These are phyloP conservation scores for Ceratocystiopsis minuta DNA, from an alignment of 2,329 filamentous ascomycete genomes.

Conservation along the genomic window DNA sequence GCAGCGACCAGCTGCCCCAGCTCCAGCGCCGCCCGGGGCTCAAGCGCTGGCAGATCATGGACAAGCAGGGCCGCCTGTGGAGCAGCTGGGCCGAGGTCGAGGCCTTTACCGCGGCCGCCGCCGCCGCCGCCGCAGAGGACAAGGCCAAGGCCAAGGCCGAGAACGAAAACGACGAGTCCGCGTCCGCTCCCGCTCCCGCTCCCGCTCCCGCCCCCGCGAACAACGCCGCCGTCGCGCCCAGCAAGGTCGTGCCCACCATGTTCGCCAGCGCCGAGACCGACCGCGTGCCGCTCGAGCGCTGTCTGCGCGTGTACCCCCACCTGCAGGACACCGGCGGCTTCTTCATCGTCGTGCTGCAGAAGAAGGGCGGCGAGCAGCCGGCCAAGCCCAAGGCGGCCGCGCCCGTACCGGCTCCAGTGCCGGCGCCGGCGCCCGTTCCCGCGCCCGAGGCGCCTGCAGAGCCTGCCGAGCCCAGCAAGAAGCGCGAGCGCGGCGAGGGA, in stretches of 20 bases:
- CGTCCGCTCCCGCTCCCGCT: too few species aligned
- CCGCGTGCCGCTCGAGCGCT: slow-evolving; percentile 65
- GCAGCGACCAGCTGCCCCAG: slow-evolving; percentile 55
- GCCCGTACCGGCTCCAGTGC: not conserved
- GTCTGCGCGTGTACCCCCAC: slow-evolving; percentile 89
- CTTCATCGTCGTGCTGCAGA: slow-evolving; percentile 91
- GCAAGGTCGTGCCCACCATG: slow-evolving; percentile 61
- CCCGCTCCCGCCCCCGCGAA: too few species aligned
- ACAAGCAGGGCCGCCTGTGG: slow-evolving; percentile 66
- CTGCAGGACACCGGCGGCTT: slow-evolving; percentile 93
- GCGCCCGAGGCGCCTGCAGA: too few species aligned
- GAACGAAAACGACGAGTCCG: slow-evolving; percentile 25
- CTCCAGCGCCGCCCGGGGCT: slow-evolving; percentile 64
- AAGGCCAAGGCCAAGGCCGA: too few species aligned
- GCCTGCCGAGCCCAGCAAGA: slow-evolving; percentile 16
- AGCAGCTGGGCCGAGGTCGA: slow-evolving; percentile 68
- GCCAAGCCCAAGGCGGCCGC: not conserved
- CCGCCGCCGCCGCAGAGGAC: slow-evolving; percentile 18
- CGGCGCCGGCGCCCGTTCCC: too few species aligned
- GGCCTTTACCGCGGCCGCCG: slow-evolving; percentile 41
- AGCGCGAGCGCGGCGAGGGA: slow-evolving; percentile 19
- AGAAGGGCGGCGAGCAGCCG: slow-evolving; percentile 39
- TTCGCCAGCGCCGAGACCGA: slow-evolving; percentile 48
- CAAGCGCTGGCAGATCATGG: slow-evolving; percentile 77
- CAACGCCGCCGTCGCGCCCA: slow-evolving; percentile 31